phyloP scores from a whole-genome alignment of 805 yeast genomes.

The Metschnikowia amazonensis region DNA sequence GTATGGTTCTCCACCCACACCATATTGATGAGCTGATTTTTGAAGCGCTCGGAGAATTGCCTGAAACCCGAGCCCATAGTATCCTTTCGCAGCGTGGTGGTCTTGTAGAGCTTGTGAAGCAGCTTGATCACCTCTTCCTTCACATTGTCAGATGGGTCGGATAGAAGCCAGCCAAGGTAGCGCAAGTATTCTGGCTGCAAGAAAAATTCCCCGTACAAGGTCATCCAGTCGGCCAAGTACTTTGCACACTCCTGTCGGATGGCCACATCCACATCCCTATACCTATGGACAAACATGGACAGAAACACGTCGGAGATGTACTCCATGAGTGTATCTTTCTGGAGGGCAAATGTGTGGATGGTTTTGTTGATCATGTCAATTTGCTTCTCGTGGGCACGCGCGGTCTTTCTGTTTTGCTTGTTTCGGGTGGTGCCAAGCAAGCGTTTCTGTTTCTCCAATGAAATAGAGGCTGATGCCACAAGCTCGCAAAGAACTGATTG shows the following conservation, averaged over 20 bases:
- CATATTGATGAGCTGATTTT: conserved; percentile 62
- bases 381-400: conserved; percentile 35
- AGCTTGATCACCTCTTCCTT: conserved; percentile 61
- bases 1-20: conserved; percentile 42
- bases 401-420: conserved; percentile 27
- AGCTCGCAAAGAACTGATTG: conserved; percentile 58
- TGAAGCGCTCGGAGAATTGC: conserved; percentile 75
- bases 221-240: conserved; percentile 68
- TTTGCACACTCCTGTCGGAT: conserved; percentile 69
- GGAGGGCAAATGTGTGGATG: conserved; percentile 34
- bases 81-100: conserved; percentile 15
- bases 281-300: conserved; percentile 68
- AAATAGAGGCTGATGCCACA: conserved; percentile 32
- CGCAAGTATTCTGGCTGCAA: conserved; percentile 66
- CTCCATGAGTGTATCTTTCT: conserved; percentile 51
- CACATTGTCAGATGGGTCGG: conserved; percentile 62
- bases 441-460: conserved; percentile 41
- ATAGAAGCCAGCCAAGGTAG: conserved; percentile 79
- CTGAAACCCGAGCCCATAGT: conserved; percentile 57
- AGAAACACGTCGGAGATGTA: conserved; percentile 63
- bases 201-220: conserved; percentile 64
- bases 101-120: conserved; percentile 47
- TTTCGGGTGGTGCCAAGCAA: conserved; percentile 35
- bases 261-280: conserved; percentile 70
- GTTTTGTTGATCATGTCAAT: conserved; percentile 45